These are phyloP conservation scores for Starmera quercuum DNA, from an alignment of 805 yeast genomes.

Conservation along the genomic window DNA sequence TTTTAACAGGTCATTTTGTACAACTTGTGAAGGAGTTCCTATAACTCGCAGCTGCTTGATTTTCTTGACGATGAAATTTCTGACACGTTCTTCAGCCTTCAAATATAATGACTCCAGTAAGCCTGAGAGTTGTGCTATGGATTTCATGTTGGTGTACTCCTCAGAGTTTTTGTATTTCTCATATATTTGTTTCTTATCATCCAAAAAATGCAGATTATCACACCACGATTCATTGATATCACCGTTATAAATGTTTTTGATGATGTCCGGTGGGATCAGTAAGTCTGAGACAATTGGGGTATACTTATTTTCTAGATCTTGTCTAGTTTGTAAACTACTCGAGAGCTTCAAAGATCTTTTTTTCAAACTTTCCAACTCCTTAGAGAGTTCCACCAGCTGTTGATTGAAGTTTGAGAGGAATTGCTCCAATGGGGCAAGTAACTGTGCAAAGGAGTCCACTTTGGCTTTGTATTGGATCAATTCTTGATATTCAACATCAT, in stretches of 20 bases:
- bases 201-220: constrained; percentile 50
- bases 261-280: constrained; percentile 66
- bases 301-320: constrained; percentile 40
- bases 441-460: constrained; percentile 14
- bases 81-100: constrained; percentile 67
- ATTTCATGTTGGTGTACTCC: constrained; percentile 9
- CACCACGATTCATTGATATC: constrained; percentile 57
- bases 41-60: constrained; percentile 58
- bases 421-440: constrained; percentile 40
- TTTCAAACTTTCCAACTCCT: constrained; percentile 56
- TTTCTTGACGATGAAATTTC: constrained; percentile 57
- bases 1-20: constrained; percentile 59
- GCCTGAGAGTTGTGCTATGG: constrained; percentile 14
- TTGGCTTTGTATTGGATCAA: constrained; percentile 11
- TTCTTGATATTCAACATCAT: constrained; percentile 7
- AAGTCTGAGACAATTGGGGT: constrained; percentile 74
- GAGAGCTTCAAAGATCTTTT: constrained; percentile 42
- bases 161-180: constrained; percentile 25
- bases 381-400: constrained; percentile 47
- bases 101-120: constrained; percentile 44
- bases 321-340: constrained; percentile 38
- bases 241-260: constrained; percentile 49
- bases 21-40: constrained; percentile 64
- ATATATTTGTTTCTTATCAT: constrained; percentile 53
- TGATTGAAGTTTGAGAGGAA: constrained; percentile 49